A percentile compares a stretch with the other conserved stretches of the same genome.
Evolutionary conservation across 768 basidiomycete species (phyloP).

Genomic region (Mycena filopes): DNA sequence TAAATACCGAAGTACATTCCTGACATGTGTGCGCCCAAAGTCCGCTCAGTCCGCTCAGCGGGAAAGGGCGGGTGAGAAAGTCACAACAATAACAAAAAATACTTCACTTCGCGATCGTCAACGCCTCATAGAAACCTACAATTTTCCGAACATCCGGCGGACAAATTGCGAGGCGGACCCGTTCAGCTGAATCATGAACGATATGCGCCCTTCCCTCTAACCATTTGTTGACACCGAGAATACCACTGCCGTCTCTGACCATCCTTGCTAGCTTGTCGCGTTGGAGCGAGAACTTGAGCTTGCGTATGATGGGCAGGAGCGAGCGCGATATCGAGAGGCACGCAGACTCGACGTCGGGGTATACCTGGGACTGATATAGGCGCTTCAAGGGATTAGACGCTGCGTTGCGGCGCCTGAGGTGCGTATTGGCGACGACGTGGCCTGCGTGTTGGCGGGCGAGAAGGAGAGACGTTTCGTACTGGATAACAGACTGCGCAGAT

Average conservation of each 20-base stretch:
- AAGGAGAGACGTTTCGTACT: constrained; percentile 69
- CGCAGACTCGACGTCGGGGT: constrained; percentile 74
- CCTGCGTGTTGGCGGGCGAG: constrained; percentile 66
- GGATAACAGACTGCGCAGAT: constrained; percentile 65
- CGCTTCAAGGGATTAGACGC: constrained; percentile 50
- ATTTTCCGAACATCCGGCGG: constrained; percentile 72
- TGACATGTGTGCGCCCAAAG: too few species aligned
- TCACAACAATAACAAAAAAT: not conserved
- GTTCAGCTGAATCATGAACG: constrained; percentile 65
- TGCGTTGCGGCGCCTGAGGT: constrained; percentile 61
- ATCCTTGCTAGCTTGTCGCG: constrained; percentile 69
- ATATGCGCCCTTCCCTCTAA: constrained; percentile 61
- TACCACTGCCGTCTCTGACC: constrained; percentile 58
- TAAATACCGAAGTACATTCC: too few species aligned
- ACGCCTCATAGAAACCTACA: constrained; percentile 67
- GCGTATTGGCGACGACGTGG: constrained; percentile 60
- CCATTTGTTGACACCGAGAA: constrained; percentile 61
- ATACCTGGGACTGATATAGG: constrained; percentile 61
- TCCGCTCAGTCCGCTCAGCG: not conserved
- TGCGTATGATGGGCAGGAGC: constrained; percentile 70
- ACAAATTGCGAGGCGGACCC: constrained; percentile 74
- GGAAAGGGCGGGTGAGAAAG: not conserved
- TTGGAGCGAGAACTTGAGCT: constrained; percentile 78
- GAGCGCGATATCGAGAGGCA: constrained; percentile 65
- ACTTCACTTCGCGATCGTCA: constrained; percentile 33